These are phyloP conservation scores for Diaporthe citrichinensis DNA, from an alignment of 2,329 filamentous ascomycete species.

Conservation along the genomic window DNA sequence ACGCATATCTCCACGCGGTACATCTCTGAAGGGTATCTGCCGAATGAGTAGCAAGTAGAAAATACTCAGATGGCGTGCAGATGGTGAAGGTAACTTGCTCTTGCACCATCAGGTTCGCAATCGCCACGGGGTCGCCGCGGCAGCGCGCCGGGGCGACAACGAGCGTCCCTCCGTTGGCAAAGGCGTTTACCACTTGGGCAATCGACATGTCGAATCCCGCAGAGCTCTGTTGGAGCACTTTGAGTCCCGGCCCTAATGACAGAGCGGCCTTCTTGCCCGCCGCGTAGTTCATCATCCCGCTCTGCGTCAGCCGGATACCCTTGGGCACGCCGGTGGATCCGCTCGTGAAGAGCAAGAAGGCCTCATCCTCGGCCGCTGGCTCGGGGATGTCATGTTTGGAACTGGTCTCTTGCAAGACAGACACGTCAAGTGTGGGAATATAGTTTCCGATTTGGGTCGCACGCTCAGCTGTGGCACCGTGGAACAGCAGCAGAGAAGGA, in stretches of 20 bases:
- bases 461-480: no score
- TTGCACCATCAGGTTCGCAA: slow-evolving; percentile 50
- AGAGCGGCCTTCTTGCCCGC: slow-evolving; percentile 37
- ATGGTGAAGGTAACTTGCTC: slow-evolving; percentile 51
- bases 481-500: no score
- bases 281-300: slow-evolving; percentile 41
- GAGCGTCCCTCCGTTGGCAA: slow-evolving; percentile 51
- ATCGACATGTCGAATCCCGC: slow-evolving; percentile 53
- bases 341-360: slow-evolving; percentile 47
- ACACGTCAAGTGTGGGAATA: no score
- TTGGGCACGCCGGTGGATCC: slow-evolving; percentile 50
- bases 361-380: no score
- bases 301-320: slow-evolving; percentile 49
- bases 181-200: slow-evolving; percentile 49
- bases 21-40: slow-evolving; percentile 40
- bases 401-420: no score
- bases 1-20: slow-evolving; percentile 49
- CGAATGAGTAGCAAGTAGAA: slow-evolving; percentile 41
- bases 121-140: slow-evolving; percentile 51
- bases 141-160: slow-evolving; percentile 47
- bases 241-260: slow-evolving; percentile 42
- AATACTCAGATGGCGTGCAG: slow-evolving; percentile 55
- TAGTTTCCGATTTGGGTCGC: no score
- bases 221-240: slow-evolving; percentile 53
- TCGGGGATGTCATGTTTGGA: no score